These are phyloP conservation scores for Fusarium liriodendri DNA, from an alignment of 2,329 filamentous ascomycete genomes.

Conservation along the genomic window DNA sequence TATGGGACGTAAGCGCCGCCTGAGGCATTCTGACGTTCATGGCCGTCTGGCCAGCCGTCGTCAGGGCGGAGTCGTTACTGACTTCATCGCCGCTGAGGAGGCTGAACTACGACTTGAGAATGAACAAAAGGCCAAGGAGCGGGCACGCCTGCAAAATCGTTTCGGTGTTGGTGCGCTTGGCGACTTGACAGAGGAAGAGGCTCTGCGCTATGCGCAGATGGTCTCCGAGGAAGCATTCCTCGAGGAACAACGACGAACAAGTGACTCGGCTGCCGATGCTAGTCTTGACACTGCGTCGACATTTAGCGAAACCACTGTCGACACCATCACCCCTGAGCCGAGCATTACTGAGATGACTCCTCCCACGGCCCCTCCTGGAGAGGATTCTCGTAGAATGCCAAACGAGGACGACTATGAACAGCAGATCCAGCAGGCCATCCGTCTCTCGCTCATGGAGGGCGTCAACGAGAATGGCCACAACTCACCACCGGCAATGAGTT, in stretches of 20 bases:
- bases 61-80: constrained; percentile 76
- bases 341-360: constrained; percentile 59
- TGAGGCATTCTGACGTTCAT: constrained; percentile 73
- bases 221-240: constrained; percentile 71
- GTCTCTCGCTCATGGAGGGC: constrained; percentile 69
- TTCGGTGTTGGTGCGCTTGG: constrained; percentile 83
- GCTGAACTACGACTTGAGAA: constrained; percentile 82
- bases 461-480: constrained; percentile 59
- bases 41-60: constrained; percentile 62
- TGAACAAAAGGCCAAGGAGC: constrained; percentile 73
- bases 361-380: constrained; percentile 23
- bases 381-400: constrained; percentile 7
- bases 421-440: constrained; percentile 72
- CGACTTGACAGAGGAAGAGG: constrained; percentile 74
- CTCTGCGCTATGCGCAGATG: constrained; percentile 73
- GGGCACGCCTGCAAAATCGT: constrained; percentile 76
- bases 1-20: constrained; percentile 80
- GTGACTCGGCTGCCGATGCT: constrained; percentile 62
- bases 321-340: constrained; percentile 66
- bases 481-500: constrained; percentile 58
- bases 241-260: constrained; percentile 67
- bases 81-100: constrained; percentile 89
- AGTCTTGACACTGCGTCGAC: constrained; percentile 58
- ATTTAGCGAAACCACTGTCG: constrained; percentile 52
- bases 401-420: constrained; percentile 67